These are phyloP conservation scores for Pichia ethanolica DNA, from an alignment of 805 yeast species.

Conservation along the genomic window DNA sequence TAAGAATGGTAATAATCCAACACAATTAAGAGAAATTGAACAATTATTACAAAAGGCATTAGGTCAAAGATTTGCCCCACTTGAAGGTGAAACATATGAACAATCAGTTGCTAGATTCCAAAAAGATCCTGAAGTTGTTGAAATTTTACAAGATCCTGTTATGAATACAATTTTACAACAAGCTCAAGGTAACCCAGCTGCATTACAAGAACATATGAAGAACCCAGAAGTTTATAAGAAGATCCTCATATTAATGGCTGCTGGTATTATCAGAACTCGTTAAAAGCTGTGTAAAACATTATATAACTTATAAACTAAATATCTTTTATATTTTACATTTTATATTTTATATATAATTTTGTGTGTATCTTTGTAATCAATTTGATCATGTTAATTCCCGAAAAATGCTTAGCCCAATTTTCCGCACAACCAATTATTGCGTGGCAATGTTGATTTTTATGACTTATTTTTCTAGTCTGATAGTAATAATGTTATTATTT, in stretches of 20 bases:
- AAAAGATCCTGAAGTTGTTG: conserved; percentile 89
- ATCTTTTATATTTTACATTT: too few relatives aligned
- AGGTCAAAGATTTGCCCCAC: conserved; percentile 70
- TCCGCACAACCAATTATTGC: too few relatives aligned
- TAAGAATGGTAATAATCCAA: conserved; percentile 47
- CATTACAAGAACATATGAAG: conserved; percentile 94
- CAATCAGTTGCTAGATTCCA: conserved; percentile 86
- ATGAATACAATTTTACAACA: conserved; percentile 93
- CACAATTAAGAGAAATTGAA: conserved; percentile 64
- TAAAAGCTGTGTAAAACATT: background rate
- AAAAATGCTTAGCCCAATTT: too few relatives aligned
- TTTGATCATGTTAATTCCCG: too few relatives aligned
- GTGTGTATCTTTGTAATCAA: too few relatives aligned
- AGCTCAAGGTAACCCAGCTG: conserved; percentile 93
- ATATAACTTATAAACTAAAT: too few relatives aligned
- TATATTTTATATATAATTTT: too few relatives aligned
- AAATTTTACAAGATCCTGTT: conserved; percentile 86
- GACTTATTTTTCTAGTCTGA: too few relatives aligned
- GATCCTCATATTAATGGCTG: conserved; percentile 84
- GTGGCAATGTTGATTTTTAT: too few relatives aligned
- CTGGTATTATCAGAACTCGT: conserved; percentile 85
- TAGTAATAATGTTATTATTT: too few relatives aligned
- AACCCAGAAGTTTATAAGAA: conserved; percentile 89
- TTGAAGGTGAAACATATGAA: conserved; percentile 87
- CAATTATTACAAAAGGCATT: conserved; percentile 71